Base-by-base conservation (phyloP, 768 basidiomycete genomes). In the Tylopilus intermedius region DNA sequence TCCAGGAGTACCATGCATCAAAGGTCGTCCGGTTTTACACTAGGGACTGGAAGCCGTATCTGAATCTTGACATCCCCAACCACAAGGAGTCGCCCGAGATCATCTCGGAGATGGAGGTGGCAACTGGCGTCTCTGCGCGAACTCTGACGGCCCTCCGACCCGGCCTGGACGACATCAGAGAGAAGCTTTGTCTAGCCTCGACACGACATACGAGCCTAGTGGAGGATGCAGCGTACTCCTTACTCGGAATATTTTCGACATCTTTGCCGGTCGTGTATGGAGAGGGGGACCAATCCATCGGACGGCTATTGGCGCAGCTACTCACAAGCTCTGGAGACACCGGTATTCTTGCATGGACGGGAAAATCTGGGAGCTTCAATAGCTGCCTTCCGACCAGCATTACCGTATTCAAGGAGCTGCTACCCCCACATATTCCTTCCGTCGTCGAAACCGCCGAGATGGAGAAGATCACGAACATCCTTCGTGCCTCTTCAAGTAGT, bases 21-120 rank as follows among this genome's bases (percentile, higher is more conserved):
- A 47, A 47, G n/a, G 46, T 47, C n/a, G 48, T 49, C 21, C 39
- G 48, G 13, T 41, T 49, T 30, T 49, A 41, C 21, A 41, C 29
- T 9, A 24, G 10, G 5, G 48, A 49, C 9, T 49, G 33, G 48
- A 39, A 49, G 21, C 27, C 10, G 5, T 49, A 49, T 15, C 7
- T 41, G 21, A 15, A 41, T 8, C 40, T 41, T 5, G 30, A 49
- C 8, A 32, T 32, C 22, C 40, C 39, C 1, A 49, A 49, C 13
- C 48, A 49, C 40, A 49, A 49, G 29, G 48, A 49, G 6, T 49
- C 48, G 2, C 48, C 38, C 48, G 39, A 49, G 27, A 41, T 49
- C 14, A 49, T 49, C 14, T 29, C 39, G 10, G 49, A 49, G 30
- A 49, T 49, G 49, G 40, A 49, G 22, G 41, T 42, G 7, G 49